These are phyloP conservation scores for Fusarium transvaalense DNA, from an alignment of 2,329 filamentous ascomycete genomes.

Conservation along the genomic window DNA sequence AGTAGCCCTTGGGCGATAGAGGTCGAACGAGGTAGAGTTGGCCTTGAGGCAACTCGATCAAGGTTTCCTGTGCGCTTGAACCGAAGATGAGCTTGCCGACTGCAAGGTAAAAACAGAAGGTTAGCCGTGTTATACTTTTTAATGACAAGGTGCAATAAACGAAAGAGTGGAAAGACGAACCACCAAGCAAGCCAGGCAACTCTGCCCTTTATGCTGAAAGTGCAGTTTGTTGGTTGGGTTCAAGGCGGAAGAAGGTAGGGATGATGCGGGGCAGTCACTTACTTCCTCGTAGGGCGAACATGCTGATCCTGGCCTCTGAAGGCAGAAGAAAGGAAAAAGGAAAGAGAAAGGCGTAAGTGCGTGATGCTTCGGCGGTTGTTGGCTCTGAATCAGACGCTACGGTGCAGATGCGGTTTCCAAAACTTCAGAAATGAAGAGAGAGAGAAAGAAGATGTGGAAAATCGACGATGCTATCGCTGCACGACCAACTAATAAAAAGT, in stretches of 20 bases:
- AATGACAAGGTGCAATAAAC: not conserved
- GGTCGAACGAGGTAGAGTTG: slow-evolving; percentile 98
- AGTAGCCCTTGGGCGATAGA: slow-evolving; percentile 95
- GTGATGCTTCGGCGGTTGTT: slow-evolving; percentile 8
- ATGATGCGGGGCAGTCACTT: slow-evolving; percentile 46
- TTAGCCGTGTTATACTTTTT: slow-evolving; percentile 32
- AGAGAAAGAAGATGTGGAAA: slow-evolving; percentile 14
- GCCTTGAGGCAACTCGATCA: slow-evolving; percentile 94
- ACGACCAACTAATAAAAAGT: slow-evolving; percentile 29
- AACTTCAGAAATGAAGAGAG: slow-evolving; percentile 2
- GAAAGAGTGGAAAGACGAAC: slow-evolving; percentile 7
- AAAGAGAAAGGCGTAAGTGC: slow-evolving; percentile 11
- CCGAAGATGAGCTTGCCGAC: slow-evolving; percentile 96
- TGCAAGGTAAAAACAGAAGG: slow-evolving; percentile 52
- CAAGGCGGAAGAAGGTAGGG: slow-evolving; percentile 26
- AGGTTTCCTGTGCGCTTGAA: slow-evolving; percentile 84
- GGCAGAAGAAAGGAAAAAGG: slow-evolving; percentile 11
- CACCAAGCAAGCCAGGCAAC: not conserved
- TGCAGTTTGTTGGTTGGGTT: slow-evolving; percentile 26
- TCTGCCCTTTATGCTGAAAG: slow-evolving; percentile 21
- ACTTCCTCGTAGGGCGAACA: slow-evolving; percentile 58
- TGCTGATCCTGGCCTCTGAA: slow-evolving; percentile 44
- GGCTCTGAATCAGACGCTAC: slow-evolving; percentile 18
- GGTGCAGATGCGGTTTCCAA: slow-evolving; percentile 7
- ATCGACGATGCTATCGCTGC: slow-evolving; percentile 37